Evolutionary conservation across 345 rosid genomes (phyloP), one percentile per base, ranked within the genome.

Genomic region (Aurinia saxatilis): DNA sequence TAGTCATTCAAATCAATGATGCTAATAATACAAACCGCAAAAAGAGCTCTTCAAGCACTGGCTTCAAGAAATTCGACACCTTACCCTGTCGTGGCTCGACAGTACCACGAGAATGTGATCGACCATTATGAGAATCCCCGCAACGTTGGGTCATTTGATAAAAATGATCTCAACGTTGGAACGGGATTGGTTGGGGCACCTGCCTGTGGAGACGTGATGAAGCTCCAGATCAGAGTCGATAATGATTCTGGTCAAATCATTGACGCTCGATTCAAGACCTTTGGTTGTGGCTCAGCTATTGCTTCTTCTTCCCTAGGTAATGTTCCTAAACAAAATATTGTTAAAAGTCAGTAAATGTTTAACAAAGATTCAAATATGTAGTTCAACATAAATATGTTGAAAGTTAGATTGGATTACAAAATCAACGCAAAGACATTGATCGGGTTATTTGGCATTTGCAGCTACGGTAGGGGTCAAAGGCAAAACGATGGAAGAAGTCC

Each of bases 401-500:
- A n/a, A n/a, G n/a, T n/a, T n/a, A n/a, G n/a, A n/a, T n/a, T n/a
- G n/a, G n/a, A n/a, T n/a, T n/a, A n/a, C n/a, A n/a, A n/a, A n/a
- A n/a, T n/a, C n/a, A n/a, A n/a, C n/a, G n/a, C n/a, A n/a, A n/a
- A n/a, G n/a, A n/a, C n/a, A n/a, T n/a, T n/a, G n/a, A n/a, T n/a
- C n/a, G n/a, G n/a, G n/a, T n/a, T n/a, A n/a, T n/a, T n/a, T n/a
- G 21, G 47, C 18, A 47, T 54, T n/a, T 9, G 23, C 52, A 95
- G 99, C 89, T 18, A 85, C 97, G 7, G 99, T 90, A 74, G 90
- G 99, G 99, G 99, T 90, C 82, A 95, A 90, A 71, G 99, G 97
- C 52, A 95, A 81, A 73, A 83, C 81, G 53, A 84, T 83, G 89
- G 95, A 88, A 64, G 97, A 95, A 60, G 97, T 90, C 8, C 10